Base-by-base conservation (phyloP, 345 rosid species). In the Hibiscus syriacus region DNA sequence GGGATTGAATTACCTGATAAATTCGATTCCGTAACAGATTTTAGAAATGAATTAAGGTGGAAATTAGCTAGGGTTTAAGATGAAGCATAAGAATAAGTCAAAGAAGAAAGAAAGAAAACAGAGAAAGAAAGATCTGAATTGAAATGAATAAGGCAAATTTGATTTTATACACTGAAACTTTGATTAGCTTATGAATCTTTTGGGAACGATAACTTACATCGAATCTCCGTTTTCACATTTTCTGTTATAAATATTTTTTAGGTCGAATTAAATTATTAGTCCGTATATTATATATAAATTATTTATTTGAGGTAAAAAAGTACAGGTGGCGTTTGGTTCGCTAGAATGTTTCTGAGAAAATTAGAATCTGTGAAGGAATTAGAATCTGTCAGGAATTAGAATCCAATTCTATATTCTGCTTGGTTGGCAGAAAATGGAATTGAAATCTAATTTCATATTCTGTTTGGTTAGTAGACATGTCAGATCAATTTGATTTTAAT, bases 281-380 rank as follows among this genome's bases (percentile, higher is more conserved):
- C 38, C 7, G 1, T 34, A 9, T 34, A 34, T 1, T 34, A 34
- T 1, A 9, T 1, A 34, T 6, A 34, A 34, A 6, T 34, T 34
- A 32, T 32, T 32, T 32, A 32, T 4, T 32, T 5, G n/a, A n/a
- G n/a, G n/a, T n/a, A n/a, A n/a, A n/a, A n/a, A n/a, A n/a, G n/a
- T n/a, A n/a, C 25, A 50, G 12, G 29, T 20, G 87, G 83, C 96
- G 87, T 90, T 90, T 90, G 78, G n/a, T n/a, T n/a, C n/a, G n/a
- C n/a, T n/a, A n/a, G n/a, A n/a, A n/a, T n/a, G n/a, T n/a, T n/a
- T n/a, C n/a, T n/a, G n/a, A n/a, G n/a, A n/a, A n/a, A 32, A 32
- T 32, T 32, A n/a, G 5, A 8, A 32, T 32, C n/a, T n/a, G n/a
- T n/a, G n/a, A n/a, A n/a, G n/a, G n/a, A n/a, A n/a, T n/a, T n/a